Evolutionary conservation across 2,329 filamentous ascomycete species (phyloP).

Genomic region (Cladosporium halotolerans): DNA sequence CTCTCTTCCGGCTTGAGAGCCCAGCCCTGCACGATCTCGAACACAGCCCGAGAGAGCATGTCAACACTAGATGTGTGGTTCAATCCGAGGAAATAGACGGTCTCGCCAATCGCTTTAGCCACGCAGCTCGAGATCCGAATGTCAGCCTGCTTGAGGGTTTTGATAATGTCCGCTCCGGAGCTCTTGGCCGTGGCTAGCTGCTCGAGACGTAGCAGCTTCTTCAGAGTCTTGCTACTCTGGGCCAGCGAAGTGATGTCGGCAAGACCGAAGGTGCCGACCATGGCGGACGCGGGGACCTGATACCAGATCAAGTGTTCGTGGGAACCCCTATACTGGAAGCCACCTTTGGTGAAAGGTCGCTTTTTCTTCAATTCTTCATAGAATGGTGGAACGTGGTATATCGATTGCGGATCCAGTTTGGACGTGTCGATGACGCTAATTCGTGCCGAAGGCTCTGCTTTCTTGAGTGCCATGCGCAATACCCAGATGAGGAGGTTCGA

Average conservation of each 20-base stretch:
- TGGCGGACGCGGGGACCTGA: neutral
- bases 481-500: neutral
- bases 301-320: neutral
- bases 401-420: neutral
- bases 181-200: neutral
- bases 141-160: neutral
- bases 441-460: neutral
- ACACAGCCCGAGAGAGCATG: neutral
- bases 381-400: neutral
- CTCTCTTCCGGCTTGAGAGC: neutral
- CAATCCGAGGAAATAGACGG: neutral
- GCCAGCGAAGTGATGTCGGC: neutral
- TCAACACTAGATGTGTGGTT: neutral
- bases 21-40: slow-evolving; percentile 6
- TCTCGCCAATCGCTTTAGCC: slow-evolving; percentile 1
- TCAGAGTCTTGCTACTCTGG: neutral
- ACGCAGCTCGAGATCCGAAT: neutral
- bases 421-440: slow-evolving; percentile 5
- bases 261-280: neutral
- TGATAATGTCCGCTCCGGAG: neutral
- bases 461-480: neutral
- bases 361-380: neutral
- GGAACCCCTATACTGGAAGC: neutral
- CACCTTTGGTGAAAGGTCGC: neutral
- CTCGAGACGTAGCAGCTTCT: slow-evolving; percentile 1